Conservation (phyloP, 2,329 filamentous ascomycete species). For the Bipolaris oryzae region DNA sequence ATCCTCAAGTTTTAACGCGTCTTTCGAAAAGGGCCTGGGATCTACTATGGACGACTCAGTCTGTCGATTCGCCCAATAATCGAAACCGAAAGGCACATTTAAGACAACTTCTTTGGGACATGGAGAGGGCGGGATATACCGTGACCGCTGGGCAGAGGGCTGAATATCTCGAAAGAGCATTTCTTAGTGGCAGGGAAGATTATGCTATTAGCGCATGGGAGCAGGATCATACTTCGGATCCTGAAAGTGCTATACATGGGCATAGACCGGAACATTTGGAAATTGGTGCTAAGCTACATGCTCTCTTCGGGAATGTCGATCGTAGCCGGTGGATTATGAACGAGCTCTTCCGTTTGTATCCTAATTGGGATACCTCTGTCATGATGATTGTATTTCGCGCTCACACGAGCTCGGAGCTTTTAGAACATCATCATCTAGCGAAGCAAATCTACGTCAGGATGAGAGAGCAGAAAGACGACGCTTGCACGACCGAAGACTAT, state of each 20-base stretch:
- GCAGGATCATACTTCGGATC: conserved; percentile 18
- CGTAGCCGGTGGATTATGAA: conserved; percentile 64
- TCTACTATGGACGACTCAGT: conserved; percentile 41
- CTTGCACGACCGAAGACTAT: conserved; percentile 75
- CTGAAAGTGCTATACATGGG: conserved; percentile 27
- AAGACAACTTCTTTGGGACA: conserved; percentile 36
- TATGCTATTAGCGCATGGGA: conserved; percentile 44
- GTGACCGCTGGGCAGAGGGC: conserved; percentile 29
- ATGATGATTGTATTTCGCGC: conserved; percentile 73
- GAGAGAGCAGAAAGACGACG: conserved; percentile 61
- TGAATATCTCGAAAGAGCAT: conserved; percentile 36
- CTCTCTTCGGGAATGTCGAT: conserved; percentile 62
- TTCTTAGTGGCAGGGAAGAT: conserved; percentile 32
- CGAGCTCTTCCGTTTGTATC: conserved; percentile 56
- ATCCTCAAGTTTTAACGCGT: conserved; percentile 20
- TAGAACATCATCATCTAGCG: conserved; percentile 58
- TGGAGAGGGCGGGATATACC: conserved; percentile 23
- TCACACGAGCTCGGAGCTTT: conserved; percentile 60
- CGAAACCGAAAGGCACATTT: conserved; percentile 26
- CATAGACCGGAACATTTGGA: conserved; percentile 57
- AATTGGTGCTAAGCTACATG: conserved; percentile 70
- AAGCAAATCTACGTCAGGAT: conserved; percentile 57
- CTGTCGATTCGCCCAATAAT: conserved; percentile 16
- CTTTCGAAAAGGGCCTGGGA: conserved; percentile 43
- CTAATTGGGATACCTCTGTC: conserved; percentile 60